Conservation (phyloP, 2,329 filamentous ascomycete genomes). For the Xylariaceae sp. region DNA sequence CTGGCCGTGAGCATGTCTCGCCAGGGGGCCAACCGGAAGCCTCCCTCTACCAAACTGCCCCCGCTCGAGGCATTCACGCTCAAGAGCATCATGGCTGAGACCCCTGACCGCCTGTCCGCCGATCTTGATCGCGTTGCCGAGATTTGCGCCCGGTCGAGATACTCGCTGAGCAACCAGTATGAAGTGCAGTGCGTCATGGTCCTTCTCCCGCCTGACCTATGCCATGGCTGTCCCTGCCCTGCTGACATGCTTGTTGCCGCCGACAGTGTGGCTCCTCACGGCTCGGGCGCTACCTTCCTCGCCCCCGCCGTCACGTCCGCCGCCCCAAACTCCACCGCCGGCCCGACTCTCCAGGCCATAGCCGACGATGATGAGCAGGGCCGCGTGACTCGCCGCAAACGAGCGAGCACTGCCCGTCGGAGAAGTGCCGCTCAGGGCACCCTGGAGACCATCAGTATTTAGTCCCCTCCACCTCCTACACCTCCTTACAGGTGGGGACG, state of each 20-base stretch:
- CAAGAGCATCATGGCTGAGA: constrained; percentile 54
- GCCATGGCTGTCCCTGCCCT: too few relatives aligned
- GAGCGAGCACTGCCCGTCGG: constrained; percentile 34
- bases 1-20: constrained; percentile 36
- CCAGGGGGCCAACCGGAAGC: constrained; percentile 33
- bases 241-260: too few relatives aligned
- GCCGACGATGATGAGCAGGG: constrained; percentile 48
- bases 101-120: constrained; percentile 45
- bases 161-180: constrained; percentile 60
- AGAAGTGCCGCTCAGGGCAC: constrained; percentile 53
- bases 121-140: constrained; percentile 59
- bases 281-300: constrained; percentile 45
- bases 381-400: constrained; percentile 29
- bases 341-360: constrained; percentile 51
- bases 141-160: constrained; percentile 57
- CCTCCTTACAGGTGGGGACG: too few relatives aligned
- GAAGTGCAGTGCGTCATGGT: too few relatives aligned
- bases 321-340: constrained; percentile 28
- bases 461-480: too few relatives aligned
- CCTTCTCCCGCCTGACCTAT: too few relatives aligned
- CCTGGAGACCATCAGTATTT: constrained; percentile 59
- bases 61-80: constrained; percentile 58
- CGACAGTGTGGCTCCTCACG: constrained; percentile 54
- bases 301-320: constrained; percentile 19
- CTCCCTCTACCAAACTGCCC: constrained; percentile 40